Percentiles rank a stretch among this genome's conserved stretches.
Evolutionary conservation across 371 early-diverging fungal species (phyloP).

Genomic region (Smittium mucronatum): DNA sequence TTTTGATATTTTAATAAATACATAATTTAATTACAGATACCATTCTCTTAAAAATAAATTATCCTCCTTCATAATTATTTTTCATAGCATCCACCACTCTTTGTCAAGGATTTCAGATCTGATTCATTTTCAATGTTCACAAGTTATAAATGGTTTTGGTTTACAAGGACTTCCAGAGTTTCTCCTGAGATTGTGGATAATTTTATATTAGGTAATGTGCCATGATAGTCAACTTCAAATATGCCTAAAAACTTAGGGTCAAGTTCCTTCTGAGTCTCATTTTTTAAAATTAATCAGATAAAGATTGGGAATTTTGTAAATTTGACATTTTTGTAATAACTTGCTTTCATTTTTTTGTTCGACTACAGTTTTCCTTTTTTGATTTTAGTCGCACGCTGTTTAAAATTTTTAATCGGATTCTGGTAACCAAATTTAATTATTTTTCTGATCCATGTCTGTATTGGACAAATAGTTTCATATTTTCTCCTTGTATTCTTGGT

Average conservation of each 20-base stretch:
- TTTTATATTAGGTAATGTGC: not conserved
- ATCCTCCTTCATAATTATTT: no score
- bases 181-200: not conserved
- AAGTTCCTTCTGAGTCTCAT: not conserved
- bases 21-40: no score
- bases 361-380: constrained; percentile 5
- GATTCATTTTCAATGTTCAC: not conserved
- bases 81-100: not conserved
- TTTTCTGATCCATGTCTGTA: no score
- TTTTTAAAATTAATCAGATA: not conserved
- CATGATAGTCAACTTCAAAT: not conserved
- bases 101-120: not conserved
- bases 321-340: not conserved
- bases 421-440: not conserved
- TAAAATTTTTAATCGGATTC: not conserved
- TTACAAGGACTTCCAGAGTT: not conserved
- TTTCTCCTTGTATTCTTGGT: not conserved
- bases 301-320: not conserved
- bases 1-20: no score
- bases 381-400: not conserved
- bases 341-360: not conserved
- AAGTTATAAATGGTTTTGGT: not conserved
- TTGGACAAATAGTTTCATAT: not conserved
- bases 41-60: no score
- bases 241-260: not conserved